These are phyloP conservation scores for Spiromastix sp. DNA, from an alignment of 2,329 filamentous ascomycete genomes.

Conservation along the genomic window DNA sequence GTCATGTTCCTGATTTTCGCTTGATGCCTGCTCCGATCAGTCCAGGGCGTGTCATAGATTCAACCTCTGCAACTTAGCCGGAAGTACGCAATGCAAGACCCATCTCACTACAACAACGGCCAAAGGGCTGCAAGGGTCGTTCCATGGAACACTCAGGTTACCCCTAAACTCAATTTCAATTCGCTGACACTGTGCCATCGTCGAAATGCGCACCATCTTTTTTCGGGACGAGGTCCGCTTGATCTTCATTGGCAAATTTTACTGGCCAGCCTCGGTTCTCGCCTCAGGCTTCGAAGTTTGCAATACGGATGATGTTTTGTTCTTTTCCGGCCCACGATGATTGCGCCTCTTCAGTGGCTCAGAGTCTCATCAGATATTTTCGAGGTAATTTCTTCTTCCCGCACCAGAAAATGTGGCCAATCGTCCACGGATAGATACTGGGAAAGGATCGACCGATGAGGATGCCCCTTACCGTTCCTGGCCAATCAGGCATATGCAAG, in stretches of 20 bases:
- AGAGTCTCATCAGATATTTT: too few relatives aligned
- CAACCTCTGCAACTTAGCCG: neutral
- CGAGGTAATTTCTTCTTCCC: too few relatives aligned
- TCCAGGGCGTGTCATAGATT: constrained; percentile 2
- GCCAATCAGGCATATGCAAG: neutral
- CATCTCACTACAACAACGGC: too few relatives aligned
- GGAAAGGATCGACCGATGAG: constrained; percentile 1
- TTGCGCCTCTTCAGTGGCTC: too few relatives aligned
- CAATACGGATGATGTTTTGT: too few relatives aligned
- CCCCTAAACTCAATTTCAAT: neutral
- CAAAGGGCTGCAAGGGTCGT: neutral
- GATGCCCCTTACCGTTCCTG: neutral
- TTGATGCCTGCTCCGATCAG: constrained; percentile 11
- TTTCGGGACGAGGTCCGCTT: constrained; percentile 7
- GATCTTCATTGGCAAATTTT: constrained; percentile 7
- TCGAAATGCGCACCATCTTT: constrained; percentile 2
- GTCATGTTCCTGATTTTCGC: constrained; percentile 8
- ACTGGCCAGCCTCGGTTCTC: neutral
- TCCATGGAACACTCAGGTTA: neutral
- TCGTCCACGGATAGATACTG: neutral
- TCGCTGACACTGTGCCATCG: constrained; percentile 1
- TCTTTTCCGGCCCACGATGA: too few relatives aligned
- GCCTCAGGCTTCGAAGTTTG: constrained; percentile 3
- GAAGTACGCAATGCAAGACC: neutral
- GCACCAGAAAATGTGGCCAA: too few relatives aligned